A percentile compares a stretch with the other conserved stretches of the same genome.
These are phyloP conservation scores for Xylariomycetidae sp. DNA, from an alignment of 2,329 filamentous ascomycete genomes.

Conservation along the genomic window DNA sequence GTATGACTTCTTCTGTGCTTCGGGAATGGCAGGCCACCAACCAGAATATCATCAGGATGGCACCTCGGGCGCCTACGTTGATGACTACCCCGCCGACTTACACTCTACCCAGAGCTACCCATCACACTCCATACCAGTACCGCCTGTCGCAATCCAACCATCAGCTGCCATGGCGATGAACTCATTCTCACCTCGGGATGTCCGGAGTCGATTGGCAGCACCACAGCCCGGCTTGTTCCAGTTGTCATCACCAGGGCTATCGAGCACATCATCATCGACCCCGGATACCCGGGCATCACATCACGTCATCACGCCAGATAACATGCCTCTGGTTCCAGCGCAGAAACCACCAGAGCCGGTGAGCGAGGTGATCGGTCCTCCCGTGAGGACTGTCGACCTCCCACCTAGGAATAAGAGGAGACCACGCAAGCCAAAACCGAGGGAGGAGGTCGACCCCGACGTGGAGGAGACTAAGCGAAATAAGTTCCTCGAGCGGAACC, in stretches of 20 bases:
- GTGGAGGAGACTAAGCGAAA: conserved; percentile 42
- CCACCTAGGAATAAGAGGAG: too few species aligned
- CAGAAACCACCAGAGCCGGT: neutral
- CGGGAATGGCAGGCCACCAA: too few species aligned
- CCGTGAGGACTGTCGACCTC: too few species aligned
- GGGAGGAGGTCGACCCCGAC: conserved; percentile 12
- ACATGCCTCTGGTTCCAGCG: too few species aligned
- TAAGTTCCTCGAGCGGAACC: conserved; percentile 64
- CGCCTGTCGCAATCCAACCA: conserved; percentile 2
- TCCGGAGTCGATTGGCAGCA: conserved; percentile 7
- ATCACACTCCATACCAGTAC: conserved; percentile 1
- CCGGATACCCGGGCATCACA: conserved; percentile 19
- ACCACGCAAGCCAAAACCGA: conserved; percentile 18
- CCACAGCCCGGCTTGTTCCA: conserved; percentile 11
- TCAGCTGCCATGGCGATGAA: conserved; percentile 8
- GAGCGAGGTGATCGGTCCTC: conserved; percentile 4
- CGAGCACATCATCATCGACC: conserved; percentile 22
- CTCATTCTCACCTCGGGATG: conserved; percentile 6
- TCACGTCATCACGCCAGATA: conserved; percentile 18
- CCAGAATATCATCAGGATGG: too few species aligned
- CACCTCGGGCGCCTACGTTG: conserved; percentile 6
- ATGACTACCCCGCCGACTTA: conserved; percentile 10
- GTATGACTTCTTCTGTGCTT: conserved; percentile 16
- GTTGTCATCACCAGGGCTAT: conserved; percentile 17
- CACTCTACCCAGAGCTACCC: conserved; percentile 3